Base-by-base conservation (phyloP, 495 filamentous ascomycete genomes). In the Daldinia childiae region DNA sequence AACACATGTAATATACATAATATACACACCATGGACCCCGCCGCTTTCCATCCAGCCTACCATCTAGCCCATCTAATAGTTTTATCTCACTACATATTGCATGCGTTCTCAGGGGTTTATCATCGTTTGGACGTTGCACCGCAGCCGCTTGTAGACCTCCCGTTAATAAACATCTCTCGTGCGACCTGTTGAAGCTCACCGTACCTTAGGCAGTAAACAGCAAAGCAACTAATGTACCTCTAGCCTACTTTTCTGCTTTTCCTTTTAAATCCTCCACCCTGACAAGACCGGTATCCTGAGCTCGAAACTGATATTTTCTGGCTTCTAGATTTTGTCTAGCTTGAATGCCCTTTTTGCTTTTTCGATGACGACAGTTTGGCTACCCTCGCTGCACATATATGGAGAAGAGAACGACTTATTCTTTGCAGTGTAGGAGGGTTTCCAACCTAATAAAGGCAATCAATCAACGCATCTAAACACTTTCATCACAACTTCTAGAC, bases 71-170 rank as follows among this genome's bases (percentile, higher is more conserved):
- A 41, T 71, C 58, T 60, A 52, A 57, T 68, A 50, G 32, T 51
- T 50, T 15, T 64, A 64, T 64, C 61, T 54, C 70, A 55, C 69
- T 39, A 60, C 54, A 56, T 38, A 32, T 57, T 65, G 60, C 70
- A 73, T 71, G 43, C 21, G 59, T 41, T 48, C 55, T 66, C 72
- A 74, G 72, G 72, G 72, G 68, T 74, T 63, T 34, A 61, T 68
- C 52, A 58, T 74, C 63, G 56, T 71, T 70, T 71, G 67, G 56
- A 71, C 19, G 72, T 74, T 68, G 63, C 68, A 74, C 72, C 56
- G 55, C 72, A 74, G 67, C 72, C 63, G 68, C 63, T 70, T 68
- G 67, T 71, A 67, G 68, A 74, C 72, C 38, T 61, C 63, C 64
- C 67, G 54, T 54, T n/a, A 29, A 30, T n/a, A 29, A 30, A 29